phyloP scores from a whole-genome alignment of 305 asterid species.

The Fraxinus xanthoxyloides region DNA sequence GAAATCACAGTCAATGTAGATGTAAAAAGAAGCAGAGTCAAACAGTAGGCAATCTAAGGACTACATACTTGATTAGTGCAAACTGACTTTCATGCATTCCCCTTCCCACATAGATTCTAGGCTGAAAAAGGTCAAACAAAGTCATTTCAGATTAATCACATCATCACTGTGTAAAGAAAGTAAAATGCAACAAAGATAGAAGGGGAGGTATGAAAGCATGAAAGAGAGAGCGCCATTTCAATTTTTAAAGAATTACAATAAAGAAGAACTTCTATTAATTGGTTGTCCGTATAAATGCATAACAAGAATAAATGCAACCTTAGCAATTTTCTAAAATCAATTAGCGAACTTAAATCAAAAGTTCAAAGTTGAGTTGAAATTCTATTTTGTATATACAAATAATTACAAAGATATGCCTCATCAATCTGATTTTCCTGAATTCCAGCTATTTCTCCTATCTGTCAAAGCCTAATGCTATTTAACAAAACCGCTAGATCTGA shows the following conservation, averaged over 20 bases:
- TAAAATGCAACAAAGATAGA: neutral
- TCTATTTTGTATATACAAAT: neutral
- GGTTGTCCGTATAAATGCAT: neutral
- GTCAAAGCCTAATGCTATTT: neutral
- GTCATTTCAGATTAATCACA: neutral
- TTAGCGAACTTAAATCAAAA: neutral
- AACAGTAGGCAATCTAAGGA: constrained; percentile 21
- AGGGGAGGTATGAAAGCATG: neutral
- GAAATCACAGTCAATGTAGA: constrained; percentile 24
- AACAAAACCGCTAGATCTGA: neutral
- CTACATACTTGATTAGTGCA: constrained; percentile 81
- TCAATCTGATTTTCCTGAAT: constrained; percentile 1
- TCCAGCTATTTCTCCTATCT: constrained; percentile 9
- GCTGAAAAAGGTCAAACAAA: constrained; percentile 52
- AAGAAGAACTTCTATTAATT: neutral
- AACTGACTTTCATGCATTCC: constrained; percentile 99
- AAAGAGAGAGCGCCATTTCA: neutral
- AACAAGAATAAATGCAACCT: neutral
- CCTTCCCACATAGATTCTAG: constrained; percentile 93
- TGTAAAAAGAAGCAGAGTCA: constrained; percentile 18
- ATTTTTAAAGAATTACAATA: neutral
- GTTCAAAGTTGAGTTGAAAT: neutral
- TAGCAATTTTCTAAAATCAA: neutral
- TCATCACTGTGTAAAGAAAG: neutral
- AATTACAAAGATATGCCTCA: constrained; percentile 8